These are phyloP conservation scores for Phialophora macrospora DNA, from an alignment of 2,329 filamentous ascomycete species.

Conservation along the genomic window DNA sequence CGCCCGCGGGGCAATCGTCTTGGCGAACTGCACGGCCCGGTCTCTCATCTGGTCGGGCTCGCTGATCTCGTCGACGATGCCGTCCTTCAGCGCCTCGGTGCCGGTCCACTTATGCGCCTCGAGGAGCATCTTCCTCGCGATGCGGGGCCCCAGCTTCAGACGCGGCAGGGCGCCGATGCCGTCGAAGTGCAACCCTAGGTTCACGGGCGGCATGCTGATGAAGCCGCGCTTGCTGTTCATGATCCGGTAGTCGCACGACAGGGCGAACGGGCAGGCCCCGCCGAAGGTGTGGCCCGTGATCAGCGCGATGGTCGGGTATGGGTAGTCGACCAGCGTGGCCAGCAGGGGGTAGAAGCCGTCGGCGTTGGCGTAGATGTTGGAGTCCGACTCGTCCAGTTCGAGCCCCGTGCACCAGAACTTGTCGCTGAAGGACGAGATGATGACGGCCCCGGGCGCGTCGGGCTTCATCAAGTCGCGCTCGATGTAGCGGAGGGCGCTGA, in stretches of 20 bases:
- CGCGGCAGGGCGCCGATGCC: slow-evolving; percentile 60
- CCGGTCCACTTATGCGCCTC: slow-evolving; percentile 62
- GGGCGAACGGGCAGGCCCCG: slow-evolving; percentile 54
- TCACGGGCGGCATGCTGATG: slow-evolving; percentile 59
- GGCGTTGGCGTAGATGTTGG: slow-evolving; percentile 60
- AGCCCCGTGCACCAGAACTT: slow-evolving; percentile 55
- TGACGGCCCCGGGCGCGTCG: slow-evolving; percentile 57
- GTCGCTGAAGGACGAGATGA: slow-evolving; percentile 57
- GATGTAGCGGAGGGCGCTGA: slow-evolving; percentile 55
- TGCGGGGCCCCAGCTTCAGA: slow-evolving; percentile 56
- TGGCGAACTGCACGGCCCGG: slow-evolving; percentile 52
- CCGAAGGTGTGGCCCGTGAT: slow-evolving; percentile 58
- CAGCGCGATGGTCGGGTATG: slow-evolving; percentile 54
- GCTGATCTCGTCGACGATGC: slow-evolving; percentile 59
- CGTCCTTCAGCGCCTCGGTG: slow-evolving; percentile 56
- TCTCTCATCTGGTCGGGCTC: slow-evolving; percentile 57
- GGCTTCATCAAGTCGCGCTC: slow-evolving; percentile 52
- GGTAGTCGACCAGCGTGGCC: slow-evolving; percentile 57
- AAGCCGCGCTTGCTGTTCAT: slow-evolving; percentile 56
- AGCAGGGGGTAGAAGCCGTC: slow-evolving; percentile 62
- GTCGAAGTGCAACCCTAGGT: slow-evolving; percentile 61
- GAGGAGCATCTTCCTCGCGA: slow-evolving; percentile 62
- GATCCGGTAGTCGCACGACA: slow-evolving; percentile 55
- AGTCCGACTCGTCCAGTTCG: slow-evolving; percentile 54
- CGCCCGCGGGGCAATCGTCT: slow-evolving; percentile 48